phyloP scores from a whole-genome alignment of 768 basidiomycete genomes.

The Kwoniella europaea region DNA sequence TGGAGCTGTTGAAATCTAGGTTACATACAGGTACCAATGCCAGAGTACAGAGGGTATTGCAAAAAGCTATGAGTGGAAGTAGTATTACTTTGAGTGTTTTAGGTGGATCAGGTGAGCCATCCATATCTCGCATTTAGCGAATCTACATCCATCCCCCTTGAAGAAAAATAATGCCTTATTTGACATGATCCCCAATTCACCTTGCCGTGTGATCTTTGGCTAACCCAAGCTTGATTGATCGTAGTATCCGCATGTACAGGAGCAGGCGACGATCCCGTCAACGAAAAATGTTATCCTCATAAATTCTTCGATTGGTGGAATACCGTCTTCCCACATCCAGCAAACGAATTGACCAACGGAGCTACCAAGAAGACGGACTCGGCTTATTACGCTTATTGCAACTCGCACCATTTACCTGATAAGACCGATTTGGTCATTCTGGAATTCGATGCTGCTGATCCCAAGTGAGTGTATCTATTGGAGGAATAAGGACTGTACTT shows the following conservation, averaged over 20 bases:
- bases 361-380: slow-evolving; percentile 91
- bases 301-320: slow-evolving; percentile 98
- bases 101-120: slow-evolving; percentile 78
- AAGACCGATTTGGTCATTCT: slow-evolving; percentile 90
- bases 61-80: slow-evolving; percentile 79
- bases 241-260: slow-evolving; percentile 92
- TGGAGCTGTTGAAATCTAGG: slow-evolving; percentile 73
- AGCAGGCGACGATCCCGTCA: slow-evolving; percentile 86
- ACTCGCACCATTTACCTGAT: slow-evolving; percentile 89
- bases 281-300: slow-evolving; percentile 86
- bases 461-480: slow-evolving; percentile 66
- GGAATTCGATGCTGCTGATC: slow-evolving; percentile 91
- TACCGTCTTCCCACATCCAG: slow-evolving; percentile 94
- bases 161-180: too few species aligned
- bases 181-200: too few species aligned
- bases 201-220: too few species aligned
- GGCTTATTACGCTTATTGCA: slow-evolving; percentile 94
- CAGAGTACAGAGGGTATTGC: slow-evolving; percentile 78
- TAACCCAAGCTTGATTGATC: not conserved
- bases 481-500: not conserved
- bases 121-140: not conserved
- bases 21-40: slow-evolving; percentile 80
- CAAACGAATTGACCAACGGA: slow-evolving; percentile 96
- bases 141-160: not conserved
- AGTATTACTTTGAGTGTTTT: slow-evolving; percentile 88